These are phyloP conservation scores for Zangia roseola DNA, from an alignment of 768 basidiomycete genomes.

Conservation along the genomic window DNA sequence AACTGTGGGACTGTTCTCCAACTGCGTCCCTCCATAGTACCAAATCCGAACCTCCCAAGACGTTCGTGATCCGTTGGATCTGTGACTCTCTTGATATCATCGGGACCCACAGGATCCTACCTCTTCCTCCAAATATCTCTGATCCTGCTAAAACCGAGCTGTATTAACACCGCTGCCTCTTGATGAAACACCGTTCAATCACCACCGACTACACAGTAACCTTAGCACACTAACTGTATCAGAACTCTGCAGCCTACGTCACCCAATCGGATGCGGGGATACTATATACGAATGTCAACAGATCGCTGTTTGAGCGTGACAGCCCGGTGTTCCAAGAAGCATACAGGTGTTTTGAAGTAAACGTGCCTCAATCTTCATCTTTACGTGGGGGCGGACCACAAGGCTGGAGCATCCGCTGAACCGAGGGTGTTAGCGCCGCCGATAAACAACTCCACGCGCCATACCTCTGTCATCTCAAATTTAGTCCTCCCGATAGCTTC, in stretches of 20 bases:
- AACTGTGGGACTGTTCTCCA: no score
- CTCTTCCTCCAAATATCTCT: background rate
- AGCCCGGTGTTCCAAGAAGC: no score
- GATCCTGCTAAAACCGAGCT: background rate
- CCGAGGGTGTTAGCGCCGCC: slow-evolving; percentile 23
- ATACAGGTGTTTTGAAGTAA: no score
- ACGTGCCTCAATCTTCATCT: slow-evolving; percentile 61
- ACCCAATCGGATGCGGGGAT: no score
- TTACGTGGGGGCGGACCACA: slow-evolving; percentile 91
- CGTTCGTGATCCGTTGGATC: background rate
- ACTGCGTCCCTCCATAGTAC: no score
- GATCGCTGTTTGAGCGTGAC: no score
- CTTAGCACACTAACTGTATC: no score
- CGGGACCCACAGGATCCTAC: background rate
- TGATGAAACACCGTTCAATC: background rate
- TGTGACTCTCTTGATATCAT: background rate
- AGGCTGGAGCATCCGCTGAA: slow-evolving; percentile 89
- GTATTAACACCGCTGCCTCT: background rate
- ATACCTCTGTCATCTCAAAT: slow-evolving; percentile 96
- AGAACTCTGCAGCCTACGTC: no score
- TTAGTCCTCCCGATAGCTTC: slow-evolving; percentile 86
- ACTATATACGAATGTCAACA: no score
- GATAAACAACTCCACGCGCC: background rate
- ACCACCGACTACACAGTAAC: background rate
- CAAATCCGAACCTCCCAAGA: no score